Evolutionary conservation across 805 yeast species (phyloP).

Genomic region (Blastobotrys attinorum): DNA sequence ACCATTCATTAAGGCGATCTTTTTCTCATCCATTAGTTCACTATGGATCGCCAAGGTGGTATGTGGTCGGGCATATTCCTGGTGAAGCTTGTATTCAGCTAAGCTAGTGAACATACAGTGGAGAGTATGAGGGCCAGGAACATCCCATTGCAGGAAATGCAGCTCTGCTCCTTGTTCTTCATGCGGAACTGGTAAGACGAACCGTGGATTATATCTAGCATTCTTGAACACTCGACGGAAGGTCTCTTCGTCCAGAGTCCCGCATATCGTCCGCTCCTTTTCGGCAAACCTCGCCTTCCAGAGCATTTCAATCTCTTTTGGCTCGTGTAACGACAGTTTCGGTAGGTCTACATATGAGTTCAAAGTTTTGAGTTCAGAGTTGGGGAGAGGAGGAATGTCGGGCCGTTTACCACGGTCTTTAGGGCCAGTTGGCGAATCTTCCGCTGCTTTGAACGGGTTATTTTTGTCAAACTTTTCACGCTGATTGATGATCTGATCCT

Average conservation of each 20-base stretch:
- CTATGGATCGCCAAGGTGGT: constrained; percentile 84
- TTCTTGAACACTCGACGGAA: constrained; percentile 54
- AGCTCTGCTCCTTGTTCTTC: constrained; percentile 49
- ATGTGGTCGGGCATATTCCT: constrained; percentile 91
- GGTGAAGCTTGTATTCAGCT: constrained; percentile 84
- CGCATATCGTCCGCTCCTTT: constrained; percentile 54
- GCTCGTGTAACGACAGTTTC: constrained; percentile 49
- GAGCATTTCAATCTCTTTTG: constrained; percentile 61
- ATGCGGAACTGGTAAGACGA: constrained; percentile 81
- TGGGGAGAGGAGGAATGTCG: constrained; percentile 32
- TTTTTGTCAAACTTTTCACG: constrained; percentile 51
- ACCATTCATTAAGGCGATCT: constrained; percentile 78
- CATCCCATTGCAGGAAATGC: constrained; percentile 91
- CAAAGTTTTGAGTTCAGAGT: constrained; percentile 51
- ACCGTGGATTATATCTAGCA: constrained; percentile 70
- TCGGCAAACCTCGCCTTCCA: constrained; percentile 84
- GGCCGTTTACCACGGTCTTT: constrained; percentile 1
- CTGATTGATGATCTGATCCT: constrained; percentile 49
- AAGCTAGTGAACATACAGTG: constrained; percentile 88
- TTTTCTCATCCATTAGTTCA: constrained; percentile 54
- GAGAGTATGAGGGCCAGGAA: constrained; percentile 72
- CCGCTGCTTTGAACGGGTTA: constrained; percentile 50
- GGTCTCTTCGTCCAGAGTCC: constrained; percentile 50
- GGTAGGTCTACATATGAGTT: constrained; percentile 62
- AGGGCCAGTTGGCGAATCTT: constrained; percentile 19